A percentile compares a stretch with the other conserved stretches of the same genome.
These are phyloP conservation scores for Biscogniauxia marginata DNA, from an alignment of 2,329 filamentous ascomycete genomes.

Conservation along the genomic window DNA sequence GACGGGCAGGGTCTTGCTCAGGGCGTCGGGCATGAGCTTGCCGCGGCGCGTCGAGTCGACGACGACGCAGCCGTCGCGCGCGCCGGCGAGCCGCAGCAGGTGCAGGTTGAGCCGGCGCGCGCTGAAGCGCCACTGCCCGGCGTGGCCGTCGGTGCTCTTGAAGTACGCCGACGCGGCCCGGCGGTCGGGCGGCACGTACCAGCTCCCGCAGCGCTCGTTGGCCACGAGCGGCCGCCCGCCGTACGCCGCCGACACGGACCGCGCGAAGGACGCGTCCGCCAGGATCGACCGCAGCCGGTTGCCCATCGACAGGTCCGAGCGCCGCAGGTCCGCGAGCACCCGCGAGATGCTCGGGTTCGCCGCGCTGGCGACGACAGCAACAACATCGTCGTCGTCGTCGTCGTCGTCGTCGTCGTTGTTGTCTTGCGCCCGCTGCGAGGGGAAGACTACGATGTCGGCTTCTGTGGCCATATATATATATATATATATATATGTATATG, in stretches of 20 bases:
- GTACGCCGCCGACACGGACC: slow-evolving; percentile 54
- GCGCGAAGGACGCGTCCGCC: slow-evolving; percentile 73
- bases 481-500: too few species aligned
- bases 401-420: background rate
- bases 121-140: slow-evolving; percentile 88
- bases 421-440: too few species aligned
- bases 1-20: slow-evolving; percentile 90
- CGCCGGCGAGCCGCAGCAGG: slow-evolving; percentile 65
- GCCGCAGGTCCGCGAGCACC: background rate
- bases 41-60: slow-evolving; percentile 91
- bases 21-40: slow-evolving; percentile 91
- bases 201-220: slow-evolving; percentile 94
- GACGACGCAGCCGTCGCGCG: slow-evolving; percentile 74
- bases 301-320: slow-evolving; percentile 60
- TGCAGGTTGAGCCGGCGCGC: slow-evolving; percentile 81
- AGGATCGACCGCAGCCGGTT: slow-evolving; percentile 82
- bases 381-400: too few species aligned
- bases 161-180: slow-evolving; percentile 85
- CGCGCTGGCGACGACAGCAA: too few species aligned
- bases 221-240: slow-evolving; percentile 69
- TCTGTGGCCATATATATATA: too few species aligned
- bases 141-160: slow-evolving; percentile 96
- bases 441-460: too few species aligned
- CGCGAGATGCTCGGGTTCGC: background rate
- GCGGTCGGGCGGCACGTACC: slow-evolving; percentile 72